Evolutionary conservation across 2,329 filamentous ascomycete genomes (phyloP), one percentile per base, ranked within the genome.

Genomic region (Blastomyces parvus): DNA sequence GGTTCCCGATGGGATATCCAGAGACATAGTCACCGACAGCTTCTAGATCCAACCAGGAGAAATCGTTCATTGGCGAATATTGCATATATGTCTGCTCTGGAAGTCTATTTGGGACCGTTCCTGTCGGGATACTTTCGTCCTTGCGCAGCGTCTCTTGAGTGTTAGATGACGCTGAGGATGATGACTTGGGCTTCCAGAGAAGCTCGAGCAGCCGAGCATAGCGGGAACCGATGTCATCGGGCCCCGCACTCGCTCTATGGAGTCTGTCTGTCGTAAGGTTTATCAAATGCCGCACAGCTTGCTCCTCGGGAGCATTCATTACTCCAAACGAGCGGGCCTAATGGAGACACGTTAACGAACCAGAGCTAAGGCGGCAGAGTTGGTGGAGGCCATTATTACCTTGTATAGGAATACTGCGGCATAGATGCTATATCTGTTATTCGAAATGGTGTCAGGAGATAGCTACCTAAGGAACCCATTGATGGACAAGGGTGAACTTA

Each of bases 401-500:
- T 88, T 87, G 76, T 86, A 87, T 5, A 87, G 71, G 66, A 87
- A 87, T 1, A 86, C 84, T 1, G 85, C 84, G 0, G 83, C 83
- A 70, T 87, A 87, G 30, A 87, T 86, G 42, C 79, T 77, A 65
- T 81, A 77, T 62, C 74, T 77, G 61, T 25, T 64, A 33, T 22
- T 38, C 17, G 19, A 63, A 59, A 8, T 3, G 30, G 48, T 64
- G 71, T 50, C 70, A 67, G 30, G 13, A 6, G 19, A 9, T 17
- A 59, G 42, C n/a, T 55, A 59, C 36, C 38, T n/a, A n/a, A 44
- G 13, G 13, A 30, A 25, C 33, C 33, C n/a, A 50, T 2, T 55
- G 17, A n/a, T n/a, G 33, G 19, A 19, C 33, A 13, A 55, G 22
- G 59, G 19, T 42, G 9, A 1, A 78, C 80, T 64, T 81, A 87